Base-by-base conservation (phyloP, 1,139 yeast species). In the Blastobotrys malaysiensis region DNA sequence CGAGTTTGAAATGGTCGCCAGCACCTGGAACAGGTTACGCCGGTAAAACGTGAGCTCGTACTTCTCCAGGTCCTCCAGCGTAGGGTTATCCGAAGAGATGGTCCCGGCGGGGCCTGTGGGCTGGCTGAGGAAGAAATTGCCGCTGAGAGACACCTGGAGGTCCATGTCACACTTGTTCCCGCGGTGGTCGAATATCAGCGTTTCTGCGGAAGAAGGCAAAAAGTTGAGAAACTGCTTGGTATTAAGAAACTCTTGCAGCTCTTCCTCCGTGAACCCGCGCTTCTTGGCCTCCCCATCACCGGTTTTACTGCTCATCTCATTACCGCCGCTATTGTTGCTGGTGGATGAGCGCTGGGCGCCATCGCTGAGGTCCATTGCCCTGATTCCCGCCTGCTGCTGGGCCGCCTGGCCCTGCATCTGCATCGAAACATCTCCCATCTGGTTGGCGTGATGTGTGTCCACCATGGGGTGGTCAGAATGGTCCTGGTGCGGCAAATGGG, bases 1-100 rank as follows among this genome's bases (percentile, higher is more conserved):
- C 14, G 68, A 64, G 50, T 65, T 65, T 11, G 63, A 57, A 4
- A 66, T 62, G 1, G 62, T 58, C n/a, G 67, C 66, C 11, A 61
- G 59, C 9, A 67, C 67, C 52, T 67, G 69, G 46, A 67, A 67
- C 45, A 67, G 57, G 49, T 67, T 67, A 9, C 71, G 59, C 20
- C 70, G 62, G 51, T 67, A 67, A 52, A 67, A 67, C 1, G 70
- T 67, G 31, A 67, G 59, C 44, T 65, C 69, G 49, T 63, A 63
- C 24, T 48, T 45, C 20, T 22, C 48, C 39, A 49, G 49, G 22
- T 45, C 50, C 5, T 19, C 47, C 7, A 51, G 49, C 3, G 52
- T 26, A 5, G 46, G 20, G 11, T 47, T 24, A 16, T 51, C 53
- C n/a, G 53, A 53, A 1, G 54, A 51, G 11, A 54, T 49, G 2